phyloP scores from a whole-genome alignment of 2,329 filamentous ascomycete species.

The Rachicladosporium sp. region DNA sequence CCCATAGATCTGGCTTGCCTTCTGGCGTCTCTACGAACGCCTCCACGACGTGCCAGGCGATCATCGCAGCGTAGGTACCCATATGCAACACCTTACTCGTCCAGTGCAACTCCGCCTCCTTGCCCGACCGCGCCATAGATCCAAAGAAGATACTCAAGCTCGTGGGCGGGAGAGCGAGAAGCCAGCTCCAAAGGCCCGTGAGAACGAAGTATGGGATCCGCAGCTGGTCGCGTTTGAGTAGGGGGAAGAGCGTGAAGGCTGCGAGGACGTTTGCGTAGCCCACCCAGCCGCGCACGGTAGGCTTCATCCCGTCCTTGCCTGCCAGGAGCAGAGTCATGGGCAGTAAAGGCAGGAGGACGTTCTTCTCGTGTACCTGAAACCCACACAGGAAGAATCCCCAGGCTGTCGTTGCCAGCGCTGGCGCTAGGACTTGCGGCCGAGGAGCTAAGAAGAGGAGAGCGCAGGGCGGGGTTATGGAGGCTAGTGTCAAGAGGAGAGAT shows the following conservation, averaged over 20 bases:
- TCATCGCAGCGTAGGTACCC: constrained; percentile 65
- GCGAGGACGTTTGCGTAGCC: constrained; percentile 90
- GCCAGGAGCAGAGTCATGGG: constrained; percentile 85
- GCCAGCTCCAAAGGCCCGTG: constrained; percentile 78
- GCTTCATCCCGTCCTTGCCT: constrained; percentile 62
- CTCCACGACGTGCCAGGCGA: constrained; percentile 69
- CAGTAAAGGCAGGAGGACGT: constrained; percentile 77
- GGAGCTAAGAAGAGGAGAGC: constrained; percentile 68
- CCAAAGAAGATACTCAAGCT: constrained; percentile 55
- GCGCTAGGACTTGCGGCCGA: constrained; percentile 61
- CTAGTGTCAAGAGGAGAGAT: constrained; percentile 62
- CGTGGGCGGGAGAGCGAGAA: constrained; percentile 74
- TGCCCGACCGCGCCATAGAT: constrained; percentile 8
- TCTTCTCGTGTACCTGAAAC: constrained; percentile 98
- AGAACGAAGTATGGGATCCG: constrained; percentile 74
- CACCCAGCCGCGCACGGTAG: constrained; percentile 73
- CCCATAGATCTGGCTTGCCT: constrained; percentile 85
- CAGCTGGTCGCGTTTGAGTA: constrained; percentile 75
- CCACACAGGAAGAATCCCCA: constrained; percentile 98
- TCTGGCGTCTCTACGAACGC: constrained; percentile 54
- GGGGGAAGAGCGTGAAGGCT: constrained; percentile 85
- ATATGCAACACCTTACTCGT: constrained; percentile 55
- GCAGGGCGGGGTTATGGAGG: constrained; percentile 68
- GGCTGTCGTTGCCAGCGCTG: constrained; percentile 69
- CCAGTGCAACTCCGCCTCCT: constrained; percentile 12